These are phyloP conservation scores for Thermothelomyces thermophilus DNA, from an alignment of 2,329 filamentous ascomycete species.

Conservation along the genomic window DNA sequence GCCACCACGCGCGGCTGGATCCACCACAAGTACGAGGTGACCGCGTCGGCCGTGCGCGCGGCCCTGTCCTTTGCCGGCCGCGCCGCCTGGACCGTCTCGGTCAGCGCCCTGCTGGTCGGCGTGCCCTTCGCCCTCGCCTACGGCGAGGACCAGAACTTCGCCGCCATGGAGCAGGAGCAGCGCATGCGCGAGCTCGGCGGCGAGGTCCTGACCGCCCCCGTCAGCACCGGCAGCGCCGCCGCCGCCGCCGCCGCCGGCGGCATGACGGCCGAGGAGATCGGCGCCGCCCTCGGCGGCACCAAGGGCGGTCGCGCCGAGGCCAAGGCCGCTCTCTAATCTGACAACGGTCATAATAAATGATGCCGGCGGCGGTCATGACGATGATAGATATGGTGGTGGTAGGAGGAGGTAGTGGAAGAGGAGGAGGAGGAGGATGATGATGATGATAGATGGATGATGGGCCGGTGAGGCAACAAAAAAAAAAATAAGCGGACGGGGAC, in stretches of 20 bases:
- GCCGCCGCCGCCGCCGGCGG: slow-evolving; percentile 19
- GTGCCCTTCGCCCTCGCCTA: slow-evolving; percentile 91
- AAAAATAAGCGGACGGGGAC: too few species aligned
- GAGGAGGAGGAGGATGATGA: too few species aligned
- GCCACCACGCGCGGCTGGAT: slow-evolving; percentile 65
- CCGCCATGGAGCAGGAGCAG: slow-evolving; percentile 97
- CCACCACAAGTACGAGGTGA: slow-evolving; percentile 50
- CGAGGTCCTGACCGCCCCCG: slow-evolving; percentile 54
- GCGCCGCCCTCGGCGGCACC: slow-evolving; percentile 35
- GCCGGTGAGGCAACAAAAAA: too few species aligned
- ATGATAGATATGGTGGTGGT: neutral
- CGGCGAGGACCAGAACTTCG: slow-evolving; percentile 90
- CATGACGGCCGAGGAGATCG: slow-evolving; percentile 43
- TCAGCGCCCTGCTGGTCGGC: slow-evolving; percentile 79
- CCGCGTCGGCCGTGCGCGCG: slow-evolving; percentile 51
- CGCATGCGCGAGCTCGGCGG: slow-evolving; percentile 88
- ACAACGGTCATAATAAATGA: too few species aligned
- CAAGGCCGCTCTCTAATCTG: slow-evolving; percentile 45
- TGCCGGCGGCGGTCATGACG: neutral
- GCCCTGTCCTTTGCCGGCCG: slow-evolving; percentile 70
- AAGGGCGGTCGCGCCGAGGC: slow-evolving; percentile 30
- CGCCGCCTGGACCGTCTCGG: slow-evolving; percentile 84
- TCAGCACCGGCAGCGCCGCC: too few species aligned
- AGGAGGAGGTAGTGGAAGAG: neutral
- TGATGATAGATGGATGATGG: too few species aligned